Base-by-base conservation (phyloP, 768 basidiomycete species). In the Clitopilus hobsonii region DNA sequence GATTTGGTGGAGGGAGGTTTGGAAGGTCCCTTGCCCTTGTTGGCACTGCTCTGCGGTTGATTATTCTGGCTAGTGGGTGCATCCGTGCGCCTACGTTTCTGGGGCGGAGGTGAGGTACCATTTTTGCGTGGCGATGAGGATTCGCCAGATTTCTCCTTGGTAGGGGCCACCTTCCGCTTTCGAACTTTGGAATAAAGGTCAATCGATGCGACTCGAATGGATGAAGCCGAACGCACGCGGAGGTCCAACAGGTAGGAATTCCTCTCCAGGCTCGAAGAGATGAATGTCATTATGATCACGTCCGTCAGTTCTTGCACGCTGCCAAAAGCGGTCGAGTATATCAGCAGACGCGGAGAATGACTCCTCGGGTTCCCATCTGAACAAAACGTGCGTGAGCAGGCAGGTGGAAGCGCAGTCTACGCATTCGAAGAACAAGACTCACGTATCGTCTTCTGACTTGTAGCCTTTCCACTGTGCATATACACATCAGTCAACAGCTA, bases 301-400 rank as follows among this genome's bases (percentile, higher is more conserved):
- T 56, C 76, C 68, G 66, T 72, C 64, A 41, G 77, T 63, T 63
- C 79, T 66, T 51, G 78, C 61, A 58, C 78, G 72, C 61, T 78
- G 59, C 82, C 80, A 77, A 67, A 88, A 79, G 24, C 71, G 61
- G 51, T 79, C 55, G 57, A 86, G 27, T 14, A 88, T 72, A 50
- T 83, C 74, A 58, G 84, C 80, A 0, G 86, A 85, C 6, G 67
- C 77, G 14, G 63, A 65, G 56, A 89, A 88, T 7, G 84, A 85
- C 51, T 79, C 72, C 6, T 70, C 65, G 7, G 88, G 86, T 59
- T 89, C 88, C 86, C 86, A 89, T 8, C 87, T 89, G 58, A 5
- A 54, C 24, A 58, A 26, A 56, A 14, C 18, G 54, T 38, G n/a
- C 53, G 54, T 49, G 27, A 48, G 23, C 53, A 52, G 28, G 56